Evolutionary conservation across 163 green algal genomes (phyloP).

Genomic region (Chloromonas sp.): DNA sequence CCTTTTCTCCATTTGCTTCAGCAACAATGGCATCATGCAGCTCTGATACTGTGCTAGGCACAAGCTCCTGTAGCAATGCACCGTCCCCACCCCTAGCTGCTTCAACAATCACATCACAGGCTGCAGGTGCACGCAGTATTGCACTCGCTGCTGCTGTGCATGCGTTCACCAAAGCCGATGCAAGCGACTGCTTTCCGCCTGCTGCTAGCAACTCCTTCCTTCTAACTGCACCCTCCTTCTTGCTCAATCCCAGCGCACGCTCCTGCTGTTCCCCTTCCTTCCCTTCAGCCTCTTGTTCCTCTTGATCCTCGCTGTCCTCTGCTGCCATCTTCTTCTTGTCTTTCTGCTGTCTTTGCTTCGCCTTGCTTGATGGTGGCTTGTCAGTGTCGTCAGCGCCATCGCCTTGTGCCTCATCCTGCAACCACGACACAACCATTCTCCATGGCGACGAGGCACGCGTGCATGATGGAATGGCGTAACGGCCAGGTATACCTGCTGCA

Average conservation of each 20-base stretch:
- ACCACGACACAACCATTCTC: too few relatives aligned
- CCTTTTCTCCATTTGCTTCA: constrained; percentile 13
- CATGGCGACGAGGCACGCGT: too few relatives aligned
- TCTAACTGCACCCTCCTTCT: constrained; percentile 56
- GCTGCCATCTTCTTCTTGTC: background rate
- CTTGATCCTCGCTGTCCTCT: background rate
- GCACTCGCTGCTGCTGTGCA: constrained; percentile 16
- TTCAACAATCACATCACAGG: constrained; percentile 62
- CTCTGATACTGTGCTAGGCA: constrained; percentile 14
- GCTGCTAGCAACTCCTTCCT: constrained; percentile 63
- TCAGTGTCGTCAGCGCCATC: too few relatives aligned
- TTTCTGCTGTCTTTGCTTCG: background rate
- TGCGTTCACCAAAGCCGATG: constrained; percentile 20
- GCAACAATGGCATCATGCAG: constrained; percentile 27
- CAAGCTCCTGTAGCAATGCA: constrained; percentile 41
- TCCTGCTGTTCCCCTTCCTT: constrained; percentile 14
- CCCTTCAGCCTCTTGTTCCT: constrained; percentile 12
- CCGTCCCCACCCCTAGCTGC: constrained; percentile 52
- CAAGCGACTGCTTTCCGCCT: constrained; percentile 37
- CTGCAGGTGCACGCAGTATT: constrained; percentile 45
- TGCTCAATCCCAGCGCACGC: constrained; percentile 55
- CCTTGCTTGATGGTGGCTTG: background rate
- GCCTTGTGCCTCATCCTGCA: too few relatives aligned
- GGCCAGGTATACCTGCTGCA: too few relatives aligned
- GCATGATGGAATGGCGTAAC: too few relatives aligned